Evolutionary conservation across 202 grass and related monocot species (phyloP).

Genomic region (Thinopyrum obtusiflorum): DNA sequence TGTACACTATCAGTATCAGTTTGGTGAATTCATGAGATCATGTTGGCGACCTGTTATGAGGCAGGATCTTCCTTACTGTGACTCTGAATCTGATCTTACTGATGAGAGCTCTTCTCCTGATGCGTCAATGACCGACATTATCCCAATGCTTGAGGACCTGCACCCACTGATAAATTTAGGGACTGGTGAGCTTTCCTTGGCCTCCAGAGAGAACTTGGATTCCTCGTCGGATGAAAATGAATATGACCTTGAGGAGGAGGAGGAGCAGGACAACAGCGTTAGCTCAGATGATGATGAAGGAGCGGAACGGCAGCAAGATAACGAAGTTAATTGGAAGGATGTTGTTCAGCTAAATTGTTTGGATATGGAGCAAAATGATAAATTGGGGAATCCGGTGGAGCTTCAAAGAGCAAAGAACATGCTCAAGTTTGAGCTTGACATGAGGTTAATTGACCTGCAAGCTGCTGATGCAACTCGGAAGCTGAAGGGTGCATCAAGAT

Average conservation of each 20-base stretch:
- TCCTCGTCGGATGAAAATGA: conserved; percentile 35
- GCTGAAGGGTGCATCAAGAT: conserved; percentile 37
- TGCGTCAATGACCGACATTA: conserved; percentile 37
- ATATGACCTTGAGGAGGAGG: conserved; percentile 25
- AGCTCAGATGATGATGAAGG: conserved; percentile 26
- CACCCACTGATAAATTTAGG: conserved; percentile 25
- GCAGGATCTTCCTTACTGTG: conserved; percentile 37
- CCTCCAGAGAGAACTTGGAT: neutral
- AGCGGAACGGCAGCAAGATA: conserved; percentile 24
- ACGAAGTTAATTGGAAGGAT: conserved; percentile 12
- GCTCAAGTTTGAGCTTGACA: conserved; percentile 46
- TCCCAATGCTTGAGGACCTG: conserved; percentile 51
- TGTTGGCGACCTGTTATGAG: conserved; percentile 45
- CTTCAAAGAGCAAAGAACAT: conserved; percentile 50
- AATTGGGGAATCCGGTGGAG: conserved; percentile 31
- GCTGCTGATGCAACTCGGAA: conserved; percentile 35
- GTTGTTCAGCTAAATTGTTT: neutral
- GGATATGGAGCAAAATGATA: conserved; percentile 11
- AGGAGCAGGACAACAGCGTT: conserved; percentile 6
- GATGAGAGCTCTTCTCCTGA: conserved; percentile 36
- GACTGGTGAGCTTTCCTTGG: conserved; percentile 9
- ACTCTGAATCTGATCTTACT: conserved; percentile 35
- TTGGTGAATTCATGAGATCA: conserved; percentile 50
- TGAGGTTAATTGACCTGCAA: conserved; percentile 46
- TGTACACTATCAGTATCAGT: conserved; percentile 10